Evolutionary conservation across 2,329 filamentous ascomycete species (phyloP).

Genomic region (Paecilomyces formosus): DNA sequence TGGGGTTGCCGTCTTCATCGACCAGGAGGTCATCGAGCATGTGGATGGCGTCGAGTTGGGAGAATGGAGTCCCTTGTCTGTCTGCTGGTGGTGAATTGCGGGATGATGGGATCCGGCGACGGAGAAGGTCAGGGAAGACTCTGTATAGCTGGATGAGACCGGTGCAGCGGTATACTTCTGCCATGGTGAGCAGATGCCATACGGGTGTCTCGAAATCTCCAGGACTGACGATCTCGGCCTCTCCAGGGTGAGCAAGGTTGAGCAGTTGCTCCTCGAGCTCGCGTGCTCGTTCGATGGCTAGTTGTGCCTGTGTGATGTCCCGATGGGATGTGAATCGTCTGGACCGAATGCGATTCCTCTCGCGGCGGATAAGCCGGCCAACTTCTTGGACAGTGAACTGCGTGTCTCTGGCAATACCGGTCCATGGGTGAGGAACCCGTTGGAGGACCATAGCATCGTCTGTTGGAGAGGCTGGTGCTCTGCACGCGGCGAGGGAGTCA

Average conservation of each 20-base stretch:
- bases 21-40: neutral
- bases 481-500: slow-evolving; percentile 23
- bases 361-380: slow-evolving; percentile 32
- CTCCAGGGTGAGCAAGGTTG: slow-evolving; percentile 38
- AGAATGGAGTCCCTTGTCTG: neutral
- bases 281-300: slow-evolving; percentile 27
- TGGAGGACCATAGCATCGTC: slow-evolving; percentile 24
- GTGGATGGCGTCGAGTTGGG: neutral
- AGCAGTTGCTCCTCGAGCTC: slow-evolving; percentile 43
- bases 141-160: slow-evolving; percentile 50
- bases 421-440: slow-evolving; percentile 32
- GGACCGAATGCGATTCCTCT: slow-evolving; percentile 26
- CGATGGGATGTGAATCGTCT: slow-evolving; percentile 29
- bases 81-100: neutral
- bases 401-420: slow-evolving; percentile 30
- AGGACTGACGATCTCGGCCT: slow-evolving; percentile 42
- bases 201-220: slow-evolving; percentile 47
- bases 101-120: slow-evolving; percentile 30
- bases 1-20: slow-evolving; percentile 9
- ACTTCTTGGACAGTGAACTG: slow-evolving; percentile 38
- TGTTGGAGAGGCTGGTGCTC: slow-evolving; percentile 10
- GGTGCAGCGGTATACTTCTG: slow-evolving; percentile 46
- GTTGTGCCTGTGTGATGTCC: slow-evolving; percentile 23
- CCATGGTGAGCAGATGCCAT: slow-evolving; percentile 46
- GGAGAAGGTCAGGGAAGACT: slow-evolving; percentile 45